Evolutionary conservation across 495 filamentous ascomycete genomes (phyloP).

Genomic region (Penicillium psychrofluorescens): DNA sequence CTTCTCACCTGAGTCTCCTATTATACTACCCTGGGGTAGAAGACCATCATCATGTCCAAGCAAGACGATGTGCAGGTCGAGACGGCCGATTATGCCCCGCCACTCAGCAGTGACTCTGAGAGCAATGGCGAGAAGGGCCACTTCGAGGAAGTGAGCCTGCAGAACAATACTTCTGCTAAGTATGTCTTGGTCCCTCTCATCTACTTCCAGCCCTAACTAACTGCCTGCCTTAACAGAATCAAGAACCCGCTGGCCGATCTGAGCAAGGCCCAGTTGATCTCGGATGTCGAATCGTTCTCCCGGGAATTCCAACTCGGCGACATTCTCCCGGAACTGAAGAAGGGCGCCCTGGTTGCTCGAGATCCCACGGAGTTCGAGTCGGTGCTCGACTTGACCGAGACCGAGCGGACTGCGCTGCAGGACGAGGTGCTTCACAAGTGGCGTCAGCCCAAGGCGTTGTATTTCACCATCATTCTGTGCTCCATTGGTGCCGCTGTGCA

Average conservation of each 20-base stretch:
- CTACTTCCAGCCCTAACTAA: background rate
- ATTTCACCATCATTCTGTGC: constrained; percentile 62
- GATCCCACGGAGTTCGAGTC: constrained; percentile 48
- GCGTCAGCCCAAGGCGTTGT: constrained; percentile 56
- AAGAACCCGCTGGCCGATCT: constrained; percentile 56
- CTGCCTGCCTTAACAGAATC: constrained; percentile 34
- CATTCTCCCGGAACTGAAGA: constrained; percentile 41
- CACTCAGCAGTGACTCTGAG: constrained; percentile 7
- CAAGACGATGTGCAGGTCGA: too few relatives aligned
- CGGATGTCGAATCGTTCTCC: constrained; percentile 51
- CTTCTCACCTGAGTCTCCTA: too few relatives aligned
- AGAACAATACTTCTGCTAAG: constrained; percentile 45
- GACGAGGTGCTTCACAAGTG: constrained; percentile 57
- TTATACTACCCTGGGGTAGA: too few relatives aligned
- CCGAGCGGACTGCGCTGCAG: constrained; percentile 41
- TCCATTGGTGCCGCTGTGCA: constrained; percentile 68
- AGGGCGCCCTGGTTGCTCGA: constrained; percentile 59
- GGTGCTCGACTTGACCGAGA: constrained; percentile 48
- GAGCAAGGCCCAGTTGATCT: constrained; percentile 40
- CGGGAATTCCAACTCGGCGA: constrained; percentile 35
- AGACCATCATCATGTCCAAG: too few relatives aligned
- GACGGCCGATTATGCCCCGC: too few relatives aligned
- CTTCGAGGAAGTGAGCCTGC: constrained; percentile 37
- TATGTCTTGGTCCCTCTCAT: constrained; percentile 11
- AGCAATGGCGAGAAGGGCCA: constrained; percentile 24